Base-by-base conservation (phyloP, 441 rosid genomes). In the Biscutella laevigata region DNA sequence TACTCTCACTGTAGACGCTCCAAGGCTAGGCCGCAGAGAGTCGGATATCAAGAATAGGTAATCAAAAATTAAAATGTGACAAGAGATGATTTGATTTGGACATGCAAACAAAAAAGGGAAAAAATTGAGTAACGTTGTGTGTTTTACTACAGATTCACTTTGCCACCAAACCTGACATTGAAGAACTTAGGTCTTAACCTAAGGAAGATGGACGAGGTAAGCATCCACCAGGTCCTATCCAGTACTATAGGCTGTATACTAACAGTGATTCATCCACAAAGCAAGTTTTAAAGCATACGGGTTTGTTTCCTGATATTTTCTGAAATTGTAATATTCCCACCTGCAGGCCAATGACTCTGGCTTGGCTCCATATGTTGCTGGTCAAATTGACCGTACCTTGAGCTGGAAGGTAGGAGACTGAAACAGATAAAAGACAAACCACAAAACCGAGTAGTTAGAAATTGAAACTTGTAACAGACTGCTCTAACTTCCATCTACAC, bases 11-110 rank as follows among this genome's bases (percentile, higher is more conserved):
- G 97, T 86, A 7, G 98, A 92, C 47, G 81, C 95, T 61, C 98
- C 98, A 53, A 75, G 84, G 71, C 94, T 92, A 24, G 98, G 98
- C 20, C 95, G 97, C n/a, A 78, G 98, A 61, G 98, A 92, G 64
- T 84, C 96, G 57, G 96, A 88, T 74, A 91, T 91, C 72, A 92
- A 86, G 78, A 92, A 88, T 73, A 79, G 95, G 98, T 87, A 36
- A 52, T 42, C 26, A 19, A 9, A 3, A 42, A 2, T 30, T 29
- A 3, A 33, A 24, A 6, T 43, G 36, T 52, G 7, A 17, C 3
- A 1, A 32, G 28, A 32, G 5, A 12, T 43, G n/a, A 30, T 0
- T 42, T 13, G 30, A 5, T 35, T 28, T 7, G 0, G 48, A 9
- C 11, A 62, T 22, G 45, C 11, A 26, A n/a, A n/a, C n/a, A n/a